These are phyloP conservation scores for Aspergillus tamarii DNA, from an alignment of 2,329 filamentous ascomycete species.

Conservation along the genomic window DNA sequence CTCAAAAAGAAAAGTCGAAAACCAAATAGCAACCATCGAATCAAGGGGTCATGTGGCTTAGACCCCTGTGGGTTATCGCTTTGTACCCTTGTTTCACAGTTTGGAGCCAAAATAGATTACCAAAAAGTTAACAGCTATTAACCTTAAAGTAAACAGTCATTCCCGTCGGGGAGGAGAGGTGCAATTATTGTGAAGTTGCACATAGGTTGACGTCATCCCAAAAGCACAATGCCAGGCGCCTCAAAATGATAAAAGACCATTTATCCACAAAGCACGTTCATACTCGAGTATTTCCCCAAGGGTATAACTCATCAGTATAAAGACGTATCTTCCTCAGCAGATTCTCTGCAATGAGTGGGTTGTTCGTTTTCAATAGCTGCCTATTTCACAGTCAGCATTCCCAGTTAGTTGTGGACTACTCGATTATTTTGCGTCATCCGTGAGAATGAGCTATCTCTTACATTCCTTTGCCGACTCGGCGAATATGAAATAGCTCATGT, in stretches of 20 bases:
- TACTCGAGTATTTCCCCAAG: neutral
- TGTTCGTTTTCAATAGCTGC: neutral
- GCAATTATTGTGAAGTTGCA: neutral
- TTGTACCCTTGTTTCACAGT: too few species aligned
- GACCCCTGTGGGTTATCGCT: neutral
- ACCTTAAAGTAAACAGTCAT: too few species aligned
- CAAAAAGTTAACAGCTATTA: too few species aligned
- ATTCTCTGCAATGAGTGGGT: neutral
- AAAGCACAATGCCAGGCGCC: neutral
- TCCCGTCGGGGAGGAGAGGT: neutral
- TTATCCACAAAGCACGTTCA: neutral
- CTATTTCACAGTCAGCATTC: neutral
- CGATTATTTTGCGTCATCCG: neutral
- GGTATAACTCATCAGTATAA: neutral
- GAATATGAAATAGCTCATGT: slow-evolving; percentile 1
- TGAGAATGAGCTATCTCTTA: neutral
- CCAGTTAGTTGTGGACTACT: neutral
- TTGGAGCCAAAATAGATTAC: neutral
- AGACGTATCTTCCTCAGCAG: neutral
- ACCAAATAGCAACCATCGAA: neutral
- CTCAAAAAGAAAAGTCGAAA: too few species aligned
- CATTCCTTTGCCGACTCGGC: neutral
- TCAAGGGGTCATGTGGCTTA: neutral
- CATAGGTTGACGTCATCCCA: neutral
- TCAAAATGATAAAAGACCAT: neutral